Evolutionary conservation across 208 protist genomes (phyloP).

Genomic region (Wallacemonas sp.): DNA sequence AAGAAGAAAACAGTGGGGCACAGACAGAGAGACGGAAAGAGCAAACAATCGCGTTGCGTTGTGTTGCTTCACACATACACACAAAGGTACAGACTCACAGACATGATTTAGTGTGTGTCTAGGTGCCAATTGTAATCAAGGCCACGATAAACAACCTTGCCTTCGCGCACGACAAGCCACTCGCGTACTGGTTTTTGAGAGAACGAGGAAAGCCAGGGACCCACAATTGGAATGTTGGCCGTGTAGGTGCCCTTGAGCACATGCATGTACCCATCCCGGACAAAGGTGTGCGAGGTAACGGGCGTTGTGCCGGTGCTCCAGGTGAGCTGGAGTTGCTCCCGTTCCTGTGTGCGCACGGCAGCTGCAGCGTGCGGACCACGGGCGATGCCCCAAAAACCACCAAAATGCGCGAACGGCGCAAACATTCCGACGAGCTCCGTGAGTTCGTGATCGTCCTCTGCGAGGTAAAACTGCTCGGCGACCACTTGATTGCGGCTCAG

Average conservation of each 20-base stretch:
- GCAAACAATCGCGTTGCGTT: background rate
- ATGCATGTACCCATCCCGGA: conserved; percentile 70
- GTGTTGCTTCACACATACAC: background rate
- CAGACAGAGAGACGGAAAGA: no score
- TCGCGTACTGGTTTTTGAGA: conserved; percentile 65
- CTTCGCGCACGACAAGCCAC: conserved; percentile 71
- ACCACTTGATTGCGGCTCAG: conserved; percentile 48
- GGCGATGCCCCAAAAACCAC: conserved; percentile 82
- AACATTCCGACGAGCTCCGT: conserved; percentile 58
- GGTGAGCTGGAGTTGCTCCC: conserved; percentile 52
- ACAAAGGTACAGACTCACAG: no score
- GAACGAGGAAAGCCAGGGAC: conserved; percentile 57
- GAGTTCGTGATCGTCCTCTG: conserved; percentile 73
- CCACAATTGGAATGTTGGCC: conserved; percentile 48
- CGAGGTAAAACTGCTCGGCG: conserved; percentile 64
- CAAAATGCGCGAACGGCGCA: conserved; percentile 47
- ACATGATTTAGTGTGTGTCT: background rate
- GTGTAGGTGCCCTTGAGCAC: conserved; percentile 42
- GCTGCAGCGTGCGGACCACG: conserved; percentile 53
- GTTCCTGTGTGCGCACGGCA: conserved; percentile 56
- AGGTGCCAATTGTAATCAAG: conserved; percentile 77
- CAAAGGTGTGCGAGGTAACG: conserved; percentile 75
- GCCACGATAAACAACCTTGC: conserved; percentile 69
- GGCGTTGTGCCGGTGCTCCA: conserved; percentile 55
- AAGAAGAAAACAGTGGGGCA: background rate